phyloP scores from a whole-genome alignment of 2,329 filamentous ascomycete species.

The Sporothrix mexicana region DNA sequence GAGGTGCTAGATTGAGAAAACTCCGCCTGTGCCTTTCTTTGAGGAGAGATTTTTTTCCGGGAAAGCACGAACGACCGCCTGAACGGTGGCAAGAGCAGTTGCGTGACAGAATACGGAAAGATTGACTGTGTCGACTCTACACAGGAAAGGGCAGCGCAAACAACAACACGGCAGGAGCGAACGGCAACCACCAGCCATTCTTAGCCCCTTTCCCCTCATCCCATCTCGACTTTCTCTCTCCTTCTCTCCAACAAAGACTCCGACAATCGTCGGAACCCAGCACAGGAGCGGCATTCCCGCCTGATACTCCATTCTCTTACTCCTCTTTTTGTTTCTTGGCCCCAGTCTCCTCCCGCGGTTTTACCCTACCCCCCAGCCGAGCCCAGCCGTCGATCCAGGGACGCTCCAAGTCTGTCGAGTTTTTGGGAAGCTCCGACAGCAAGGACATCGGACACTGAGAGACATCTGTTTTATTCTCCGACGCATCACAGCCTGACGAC shows the following conservation, averaged over 20 bases:
- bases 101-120: too few relatives aligned
- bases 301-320: neutral
- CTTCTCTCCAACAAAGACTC: neutral
- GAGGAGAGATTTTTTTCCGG: neutral
- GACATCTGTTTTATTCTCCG: neutral
- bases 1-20: constrained; percentile 27
- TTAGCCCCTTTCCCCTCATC: neutral
- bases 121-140: too few relatives aligned
- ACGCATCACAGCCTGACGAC: too few relatives aligned
- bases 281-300: constrained; percentile 2
- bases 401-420: neutral
- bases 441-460: neutral
- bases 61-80: neutral
- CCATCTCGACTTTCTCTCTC: neutral
- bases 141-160: neutral
- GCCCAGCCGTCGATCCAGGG: neutral
- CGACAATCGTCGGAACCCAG: neutral
- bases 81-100: neutral
- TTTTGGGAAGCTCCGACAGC: constrained; percentile 30
- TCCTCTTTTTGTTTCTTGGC: neutral
- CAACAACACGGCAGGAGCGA: too few relatives aligned
- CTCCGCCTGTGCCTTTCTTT: constrained; percentile 19
- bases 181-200: neutral
- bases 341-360: neutral
- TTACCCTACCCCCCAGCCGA: neutral